These are phyloP conservation scores for Ceratocystis huliohia DNA, from an alignment of 2,329 filamentous ascomycete genomes.

Conservation along the genomic window DNA sequence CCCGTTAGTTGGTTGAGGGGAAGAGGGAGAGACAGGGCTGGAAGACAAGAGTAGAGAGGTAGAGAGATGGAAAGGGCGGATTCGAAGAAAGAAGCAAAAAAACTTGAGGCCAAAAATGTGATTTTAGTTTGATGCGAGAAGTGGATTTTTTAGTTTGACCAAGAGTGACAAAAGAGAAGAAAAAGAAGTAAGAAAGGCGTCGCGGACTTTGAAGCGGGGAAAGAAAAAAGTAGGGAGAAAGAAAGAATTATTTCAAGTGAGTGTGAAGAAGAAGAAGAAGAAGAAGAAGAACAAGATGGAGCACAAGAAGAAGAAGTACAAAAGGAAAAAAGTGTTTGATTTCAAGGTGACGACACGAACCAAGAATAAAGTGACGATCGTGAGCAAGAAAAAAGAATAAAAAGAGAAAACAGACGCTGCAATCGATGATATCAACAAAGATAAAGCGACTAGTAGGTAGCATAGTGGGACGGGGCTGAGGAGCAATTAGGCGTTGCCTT, in stretches of 20 bases:
- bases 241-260: background rate
- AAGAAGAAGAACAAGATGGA: background rate
- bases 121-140: background rate
- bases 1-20: too few relatives aligned
- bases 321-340: background rate
- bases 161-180: background rate
- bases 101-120: background rate
- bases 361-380: background rate
- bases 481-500: too few relatives aligned
- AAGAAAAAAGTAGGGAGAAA: background rate
- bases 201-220: background rate
- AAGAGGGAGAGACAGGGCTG: background rate
- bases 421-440: too few relatives aligned
- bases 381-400: too few relatives aligned
- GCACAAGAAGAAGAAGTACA: background rate
- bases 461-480: too few relatives aligned
- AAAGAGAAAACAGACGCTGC: too few relatives aligned
- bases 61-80: background rate
- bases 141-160: background rate
- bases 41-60: background rate
- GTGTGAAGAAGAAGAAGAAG: background rate
- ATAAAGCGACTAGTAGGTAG: too few relatives aligned
- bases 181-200: background rate
- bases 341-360: background rate
- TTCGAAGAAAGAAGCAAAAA: background rate